Conservation (phyloP, 192 early-diverging fungal species). For the Gigaspora rosea region DNA sequence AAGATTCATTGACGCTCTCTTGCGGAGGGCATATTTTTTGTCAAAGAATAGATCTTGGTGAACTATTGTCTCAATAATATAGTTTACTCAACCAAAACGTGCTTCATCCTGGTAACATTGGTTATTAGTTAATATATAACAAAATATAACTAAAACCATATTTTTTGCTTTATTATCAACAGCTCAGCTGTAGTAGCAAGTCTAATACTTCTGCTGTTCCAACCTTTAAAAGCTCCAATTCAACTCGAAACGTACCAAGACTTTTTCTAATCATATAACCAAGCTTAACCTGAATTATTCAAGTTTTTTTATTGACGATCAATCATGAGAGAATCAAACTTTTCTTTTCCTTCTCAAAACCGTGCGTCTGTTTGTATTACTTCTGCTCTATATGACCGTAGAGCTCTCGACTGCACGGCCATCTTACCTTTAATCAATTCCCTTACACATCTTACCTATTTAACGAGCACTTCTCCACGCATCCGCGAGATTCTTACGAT, state of each 20-base stretch:
- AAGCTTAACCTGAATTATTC: background rate
- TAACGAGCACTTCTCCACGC: constrained; percentile 78
- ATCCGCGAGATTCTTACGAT: constrained; percentile 79
- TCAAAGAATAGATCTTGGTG: constrained; percentile 12
- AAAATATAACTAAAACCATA: too few relatives aligned
- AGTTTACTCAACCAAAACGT: background rate
- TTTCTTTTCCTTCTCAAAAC: constrained; percentile 75
- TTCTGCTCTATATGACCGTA: constrained; percentile 85
- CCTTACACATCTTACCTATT: constrained; percentile 83
- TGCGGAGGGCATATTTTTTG: background rate
- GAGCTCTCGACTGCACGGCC: constrained; percentile 92
- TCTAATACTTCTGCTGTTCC: background rate
- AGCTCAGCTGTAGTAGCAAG: too few relatives aligned
- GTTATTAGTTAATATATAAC: background rate
- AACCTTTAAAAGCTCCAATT: background rate
- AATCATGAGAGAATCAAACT: constrained; percentile 81
- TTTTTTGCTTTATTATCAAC: too few relatives aligned
- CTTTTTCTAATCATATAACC: too few relatives aligned
- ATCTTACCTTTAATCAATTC: constrained; percentile 85
- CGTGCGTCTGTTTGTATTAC: constrained; percentile 79
- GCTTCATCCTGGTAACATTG: background rate
- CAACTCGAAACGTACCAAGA: background rate
- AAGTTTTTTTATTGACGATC: background rate
- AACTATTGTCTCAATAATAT: background rate
- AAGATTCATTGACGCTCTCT: background rate